Evolutionary conservation across 108 stramenopile genomes (phyloP), one percentile per base, ranked within the genome.

Genomic region (Stephanodiscus triporus): DNA sequence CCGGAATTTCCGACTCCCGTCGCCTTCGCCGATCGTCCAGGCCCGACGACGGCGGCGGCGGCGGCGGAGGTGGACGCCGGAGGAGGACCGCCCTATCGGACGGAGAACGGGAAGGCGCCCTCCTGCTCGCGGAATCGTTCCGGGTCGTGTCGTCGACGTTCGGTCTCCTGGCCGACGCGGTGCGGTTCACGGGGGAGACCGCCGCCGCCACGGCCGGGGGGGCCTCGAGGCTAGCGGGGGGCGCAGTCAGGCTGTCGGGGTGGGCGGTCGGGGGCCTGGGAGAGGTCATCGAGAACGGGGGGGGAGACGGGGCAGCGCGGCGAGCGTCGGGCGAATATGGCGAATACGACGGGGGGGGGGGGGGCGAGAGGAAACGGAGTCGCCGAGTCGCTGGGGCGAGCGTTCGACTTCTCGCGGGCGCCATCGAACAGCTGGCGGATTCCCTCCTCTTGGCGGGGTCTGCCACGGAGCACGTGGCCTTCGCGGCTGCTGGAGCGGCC

Each of bases 171-270:
- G 84, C 80, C 5, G 76, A 81, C 38, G 72, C 70, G 2, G 76
- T 84, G 8, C 60, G 84, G 23, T 75, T 84, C 32, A 58, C 72
- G 4, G 84, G 84, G 23, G 84, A 84, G 48, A 77, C 80, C 3
- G 75, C 84, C 14, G 84, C 80, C n/a, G 84, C 73, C 27, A 30
- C 67, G 26, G 71, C 74, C 34, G 84, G 84, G 17, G 77, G 73
- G 8, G 43, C 80, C 16, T 72, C 78, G 8, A 66, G 78, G 40
- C 65, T 84, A n/a, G 72, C 66, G n/a, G 84, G 84, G 47, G 74
- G 74, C 6, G 80, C 63, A 4, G 65, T 84, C 2, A 72, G 67
- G 37, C 49, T 73, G 16, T 40, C 72, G 49, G 80, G 84, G 8
- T 73, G 66, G 73, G 73, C 77, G 2, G 65, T 84, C 24, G 80